A percentile compares a stretch with the other conserved stretches of the same genome.
phyloP scores from a whole-genome alignment of 2,329 filamentous ascomycete species.

The Colletotrichum nymphaeae region DNA sequence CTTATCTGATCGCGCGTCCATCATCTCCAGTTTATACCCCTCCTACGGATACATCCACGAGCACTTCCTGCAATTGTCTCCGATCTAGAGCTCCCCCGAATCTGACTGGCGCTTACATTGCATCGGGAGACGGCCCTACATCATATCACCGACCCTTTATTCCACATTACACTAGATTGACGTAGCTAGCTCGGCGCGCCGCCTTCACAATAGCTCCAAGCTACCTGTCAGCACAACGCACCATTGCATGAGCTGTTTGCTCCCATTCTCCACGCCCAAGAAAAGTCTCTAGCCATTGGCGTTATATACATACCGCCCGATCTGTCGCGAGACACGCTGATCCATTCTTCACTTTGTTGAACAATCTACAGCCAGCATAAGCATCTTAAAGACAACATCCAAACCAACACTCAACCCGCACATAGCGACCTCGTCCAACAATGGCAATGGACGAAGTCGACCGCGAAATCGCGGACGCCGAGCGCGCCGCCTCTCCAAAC shows the following conservation, averaged over 20 bases:
- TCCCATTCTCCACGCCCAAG: background rate
- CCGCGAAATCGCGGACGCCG: constrained; percentile 63
- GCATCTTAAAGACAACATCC: background rate
- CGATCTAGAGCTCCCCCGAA: constrained; percentile 14
- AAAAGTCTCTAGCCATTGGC: background rate
- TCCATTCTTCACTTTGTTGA: background rate
- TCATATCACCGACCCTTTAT: background rate
- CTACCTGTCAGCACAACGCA: constrained; percentile 16
- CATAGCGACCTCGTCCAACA: constrained; percentile 28
- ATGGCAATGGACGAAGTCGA: constrained; percentile 65
- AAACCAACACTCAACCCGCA: background rate
- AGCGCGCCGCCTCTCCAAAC: constrained; percentile 63
- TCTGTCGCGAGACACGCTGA: background rate
- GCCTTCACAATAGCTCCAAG: constrained; percentile 7
- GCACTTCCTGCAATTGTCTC: constrained; percentile 10
- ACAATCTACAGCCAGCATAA: background rate
- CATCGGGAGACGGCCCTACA: background rate
- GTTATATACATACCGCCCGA: background rate
- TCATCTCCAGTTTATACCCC: constrained; percentile 30
- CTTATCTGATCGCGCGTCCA: background rate
- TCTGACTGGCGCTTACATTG: constrained; percentile 10
- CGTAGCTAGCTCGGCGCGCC: constrained; percentile 20
- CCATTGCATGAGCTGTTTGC: constrained; percentile 7
- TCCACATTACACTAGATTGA: constrained; percentile 19
- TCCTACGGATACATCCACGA: constrained; percentile 1